Conservation (phyloP, 176 grass and related monocot genomes). For the Triticum urartu region DNA sequence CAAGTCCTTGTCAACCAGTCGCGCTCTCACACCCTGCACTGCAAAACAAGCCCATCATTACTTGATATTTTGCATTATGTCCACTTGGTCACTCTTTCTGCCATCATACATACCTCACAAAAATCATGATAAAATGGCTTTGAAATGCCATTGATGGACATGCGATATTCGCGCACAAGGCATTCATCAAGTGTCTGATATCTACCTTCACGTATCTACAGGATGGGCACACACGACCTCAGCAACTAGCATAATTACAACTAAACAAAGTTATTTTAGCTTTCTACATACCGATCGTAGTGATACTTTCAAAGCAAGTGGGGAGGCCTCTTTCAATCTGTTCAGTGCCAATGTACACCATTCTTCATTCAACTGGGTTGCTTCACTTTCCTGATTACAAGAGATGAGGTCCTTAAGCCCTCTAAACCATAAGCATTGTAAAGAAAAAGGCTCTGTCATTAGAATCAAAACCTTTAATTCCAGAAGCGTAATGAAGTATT, state of each 20-base stretch:
- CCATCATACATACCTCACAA: slow-evolving; percentile 56
- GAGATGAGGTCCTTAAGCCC: not conserved
- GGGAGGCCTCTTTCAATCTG: slow-evolving; percentile 89
- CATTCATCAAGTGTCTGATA: slow-evolving; percentile 96
- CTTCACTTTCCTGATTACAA: slow-evolving; percentile 76
- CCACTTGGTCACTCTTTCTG: not conserved
- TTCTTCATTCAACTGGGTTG: slow-evolving; percentile 77
- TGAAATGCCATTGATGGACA: slow-evolving; percentile 77
- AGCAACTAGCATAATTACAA: slow-evolving; percentile 16
- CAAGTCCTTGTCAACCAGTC: slow-evolving; percentile 74
- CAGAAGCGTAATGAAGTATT: not conserved
- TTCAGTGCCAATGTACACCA: slow-evolving; percentile 90
- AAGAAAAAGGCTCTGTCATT: not conserved
- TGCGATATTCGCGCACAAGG: slow-evolving; percentile 89
- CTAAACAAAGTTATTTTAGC: not conserved
- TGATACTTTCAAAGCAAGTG: slow-evolving; percentile 84
- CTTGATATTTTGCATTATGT: not conserved
- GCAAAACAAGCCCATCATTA: not conserved
- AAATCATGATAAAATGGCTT: slow-evolving; percentile 79
- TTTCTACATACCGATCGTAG: slow-evolving; percentile 72
- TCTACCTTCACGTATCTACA: slow-evolving; percentile 90
- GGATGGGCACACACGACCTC: slow-evolving; percentile 11
- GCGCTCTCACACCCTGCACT: slow-evolving; percentile 77
- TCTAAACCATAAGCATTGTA: not conserved
- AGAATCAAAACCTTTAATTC: not conserved